Evolutionary conservation across 805 yeast genomes (phyloP), one percentile per base, ranked within the genome.

Genomic region (Pichia thaimueangensis): DNA sequence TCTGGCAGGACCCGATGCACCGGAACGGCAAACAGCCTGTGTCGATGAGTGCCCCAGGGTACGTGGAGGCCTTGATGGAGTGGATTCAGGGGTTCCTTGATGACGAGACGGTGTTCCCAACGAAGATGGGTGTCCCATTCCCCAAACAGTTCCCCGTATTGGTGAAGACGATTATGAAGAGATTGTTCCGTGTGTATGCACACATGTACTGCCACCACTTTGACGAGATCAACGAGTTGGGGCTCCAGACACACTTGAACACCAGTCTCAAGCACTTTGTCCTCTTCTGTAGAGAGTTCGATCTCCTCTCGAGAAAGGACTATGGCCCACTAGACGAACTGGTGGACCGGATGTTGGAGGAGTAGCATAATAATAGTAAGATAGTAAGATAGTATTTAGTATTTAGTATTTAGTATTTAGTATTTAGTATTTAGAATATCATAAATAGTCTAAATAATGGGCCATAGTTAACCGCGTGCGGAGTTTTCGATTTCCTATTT

Each of bases 201-300:
- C 99, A 93, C 64, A 86, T 93, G 34, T 93, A 93, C 63, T 93
- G 98, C 58, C 97, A 93, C 58, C 99, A 93, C 62, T 91, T 93
- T 63, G 96, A 88, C 59, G 96, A 91, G 63, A 85, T 93, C 44
- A 77, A 88, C 31, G 97, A 89, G 59, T 70, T 93, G 52, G 96
- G 96, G 2, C 68, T 91, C 54, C 96, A 89, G 60, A 84, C 95
- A 11, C 95, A 91, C 54, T 71, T 91, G 51, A 93, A 93, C 59
- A 91, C 98, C 6, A 83, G 95, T 55, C 77, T 91, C 56, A 93
- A 94, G 65, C 98, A 91, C 61, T 93, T 88, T 58, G 87, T 88
- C 22, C 69, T 91, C 49, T 91, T 93, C 60, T 76, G 86, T 42
- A 82, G 78, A 53, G 95, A 93, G 64, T 93, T 91, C 59, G 73